Conservation (phyloP, 2,329 filamentous ascomycete genomes). For the Chaetomiaceae sp. region DNA sequence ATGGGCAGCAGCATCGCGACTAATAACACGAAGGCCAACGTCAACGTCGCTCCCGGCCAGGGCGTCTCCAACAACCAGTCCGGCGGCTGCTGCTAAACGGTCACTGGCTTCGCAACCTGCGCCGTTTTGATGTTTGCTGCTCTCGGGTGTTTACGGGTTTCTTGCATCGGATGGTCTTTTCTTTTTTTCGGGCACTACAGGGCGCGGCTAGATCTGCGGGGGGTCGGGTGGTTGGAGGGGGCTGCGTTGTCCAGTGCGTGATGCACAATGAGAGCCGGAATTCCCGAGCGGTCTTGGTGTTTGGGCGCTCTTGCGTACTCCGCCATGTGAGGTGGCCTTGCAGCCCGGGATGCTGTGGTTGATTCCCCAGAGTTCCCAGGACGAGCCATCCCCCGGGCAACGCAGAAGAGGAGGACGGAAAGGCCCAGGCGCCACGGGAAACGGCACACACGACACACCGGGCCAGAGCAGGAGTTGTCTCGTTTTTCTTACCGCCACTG, state of each 20-base stretch:
- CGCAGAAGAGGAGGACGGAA: not conserved
- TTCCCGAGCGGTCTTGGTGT: not conserved
- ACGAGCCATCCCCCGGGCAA: not conserved
- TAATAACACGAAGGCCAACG: conserved; percentile 97
- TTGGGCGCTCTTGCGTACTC: not conserved
- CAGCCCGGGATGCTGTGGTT: not conserved
- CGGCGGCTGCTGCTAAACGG: conserved; percentile 33
- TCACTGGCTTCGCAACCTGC: not conserved
- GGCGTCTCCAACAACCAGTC: conserved; percentile 62
- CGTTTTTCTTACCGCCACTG: conserved; percentile 14
- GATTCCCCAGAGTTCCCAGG: not conserved
- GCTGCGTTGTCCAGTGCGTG: not conserved
- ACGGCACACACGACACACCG: conserved; percentile 11
- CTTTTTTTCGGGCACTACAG: conserved; percentile 14
- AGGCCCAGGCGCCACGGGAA: conserved; percentile 6
- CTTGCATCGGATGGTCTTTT: conserved; percentile 25
- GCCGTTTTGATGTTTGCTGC: conserved; percentile 14
- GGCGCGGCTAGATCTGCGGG: conserved; percentile 23
- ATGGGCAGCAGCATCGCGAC: conserved; percentile 95
- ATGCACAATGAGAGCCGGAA: conserved; percentile 3
- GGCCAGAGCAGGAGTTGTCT: conserved; percentile 14
- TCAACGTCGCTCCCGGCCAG: conserved; percentile 92
- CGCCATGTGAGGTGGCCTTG: not conserved
- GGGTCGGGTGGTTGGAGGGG: conserved; percentile 4
- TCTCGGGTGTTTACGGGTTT: conserved; percentile 26